Base-by-base conservation (phyloP, 2,329 filamentous ascomycete genomes). In the Microsporum audouinii region DNA sequence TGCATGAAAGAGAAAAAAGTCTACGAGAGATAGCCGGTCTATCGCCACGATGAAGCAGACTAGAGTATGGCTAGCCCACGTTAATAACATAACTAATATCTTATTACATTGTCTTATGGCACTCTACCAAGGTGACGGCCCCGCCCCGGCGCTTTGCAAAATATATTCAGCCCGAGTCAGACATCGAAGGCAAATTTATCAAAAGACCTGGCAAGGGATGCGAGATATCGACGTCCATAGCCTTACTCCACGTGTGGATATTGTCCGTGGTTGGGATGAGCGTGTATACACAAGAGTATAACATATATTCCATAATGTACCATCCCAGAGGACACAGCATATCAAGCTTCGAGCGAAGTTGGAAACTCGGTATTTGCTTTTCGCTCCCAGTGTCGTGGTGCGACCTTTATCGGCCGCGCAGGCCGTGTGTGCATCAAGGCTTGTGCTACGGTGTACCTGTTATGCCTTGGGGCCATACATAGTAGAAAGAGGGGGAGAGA, bases 291-390 rank as follows among this genome's bases (percentile, higher is more conserved):
- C 3, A 17, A 12, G 2, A 36, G 10, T 10, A 14, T 41, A 41
- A n/a, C 10, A 14, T 43, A 43, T n/a, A 43, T 43, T n/a, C 39
- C 17, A 23, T 23, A 23, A 23, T 23, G 17, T 17, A 17, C 17
- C 17, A 17, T 17, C 17, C 39, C 10, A 12, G 8, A 12, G 45
- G 23, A 7, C 23, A 29, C 10, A n/a, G 29, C 29, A 38, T 34
- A 36, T 55, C 51, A 55, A 55, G 51, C 51, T 36, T 55, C 23
- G 23, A 36, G 51, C 8, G 43, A 47, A 47, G 43, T 51, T 29
- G 45, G 31, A 55, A 55, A n/a, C 51, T 17, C 51, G 29, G 51
- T 55, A 55, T 55, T 55, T 55, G 51, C 51, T 55, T 55, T 55
- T 55, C 51, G 7, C 51, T 34, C 51, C 51, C 51, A 55, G 51